These are phyloP conservation scores for Chionographis japonica DNA, from an alignment of 106 monocot genomes.

Conservation along the genomic window DNA sequence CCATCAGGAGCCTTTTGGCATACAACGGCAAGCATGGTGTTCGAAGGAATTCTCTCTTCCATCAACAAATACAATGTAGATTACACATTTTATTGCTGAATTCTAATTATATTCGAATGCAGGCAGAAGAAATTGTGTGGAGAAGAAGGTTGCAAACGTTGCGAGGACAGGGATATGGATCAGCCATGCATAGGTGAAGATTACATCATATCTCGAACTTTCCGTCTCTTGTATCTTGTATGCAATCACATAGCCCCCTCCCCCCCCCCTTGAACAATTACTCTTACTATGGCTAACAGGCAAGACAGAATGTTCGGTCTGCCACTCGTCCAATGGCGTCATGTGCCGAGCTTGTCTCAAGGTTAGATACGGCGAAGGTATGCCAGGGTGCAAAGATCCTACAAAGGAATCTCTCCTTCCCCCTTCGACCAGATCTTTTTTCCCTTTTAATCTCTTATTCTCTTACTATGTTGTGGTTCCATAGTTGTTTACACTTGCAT, in stretches of 20 bases:
- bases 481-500: no score
- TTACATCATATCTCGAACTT: neutral
- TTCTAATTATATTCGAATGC: neutral
- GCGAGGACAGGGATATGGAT: constrained; percentile 34
- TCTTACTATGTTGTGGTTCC: no score
- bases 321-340: constrained; percentile 61
- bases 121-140: constrained; percentile 68
- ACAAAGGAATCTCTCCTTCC: neutral
- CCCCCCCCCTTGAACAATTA: neutral
- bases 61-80: no score
- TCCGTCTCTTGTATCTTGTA: neutral
- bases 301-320: constrained; percentile 58
- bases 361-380: constrained; percentile 75
- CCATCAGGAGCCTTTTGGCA: no score
- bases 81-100: neutral
- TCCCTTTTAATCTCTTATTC: neutral
- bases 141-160: constrained; percentile 67
- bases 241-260: neutral
- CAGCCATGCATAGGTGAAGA: constrained; percentile 53
- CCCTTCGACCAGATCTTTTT: neutral
- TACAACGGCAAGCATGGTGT: no score
- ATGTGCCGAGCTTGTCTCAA: constrained; percentile 73
- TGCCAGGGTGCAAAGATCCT: neutral
- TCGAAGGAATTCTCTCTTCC: no score
- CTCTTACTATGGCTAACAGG: constrained; percentile 21